A percentile compares a stretch with the other conserved stretches of the same genome.
phyloP scores from a whole-genome alignment of 208 protist genomes.

The Acanthamoeba healyi region DNA sequence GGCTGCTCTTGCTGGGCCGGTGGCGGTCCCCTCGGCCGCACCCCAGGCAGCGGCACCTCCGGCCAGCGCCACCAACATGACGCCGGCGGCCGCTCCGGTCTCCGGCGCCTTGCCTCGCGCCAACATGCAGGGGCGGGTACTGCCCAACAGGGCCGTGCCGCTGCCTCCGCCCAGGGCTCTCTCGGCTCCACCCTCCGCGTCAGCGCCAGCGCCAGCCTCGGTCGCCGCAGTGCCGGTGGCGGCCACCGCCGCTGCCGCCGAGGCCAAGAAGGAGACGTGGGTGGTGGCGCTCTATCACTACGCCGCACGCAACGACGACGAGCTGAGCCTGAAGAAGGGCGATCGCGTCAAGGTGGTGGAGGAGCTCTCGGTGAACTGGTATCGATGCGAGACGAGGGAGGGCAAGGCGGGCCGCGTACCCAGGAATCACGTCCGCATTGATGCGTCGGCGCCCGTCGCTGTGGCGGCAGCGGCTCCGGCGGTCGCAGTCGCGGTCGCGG shows the following conservation, averaged over 20 bases:
- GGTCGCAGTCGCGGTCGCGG: neutral
- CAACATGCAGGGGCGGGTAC: no score
- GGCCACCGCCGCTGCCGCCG: no score
- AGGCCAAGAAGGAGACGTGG: neutral
- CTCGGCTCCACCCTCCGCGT: neutral
- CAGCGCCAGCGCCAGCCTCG: neutral
- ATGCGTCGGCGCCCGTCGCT: no score
- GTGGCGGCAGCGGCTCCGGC: no score
- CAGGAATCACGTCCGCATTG: conserved; percentile 26
- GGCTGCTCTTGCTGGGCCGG: no score
- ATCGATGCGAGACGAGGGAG: neutral
- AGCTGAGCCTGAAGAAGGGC: conserved; percentile 11
- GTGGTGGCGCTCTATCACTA: conserved; percentile 33
- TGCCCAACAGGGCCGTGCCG: neutral
- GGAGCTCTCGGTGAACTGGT: conserved; percentile 44
- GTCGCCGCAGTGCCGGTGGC: neutral
- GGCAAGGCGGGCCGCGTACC: conserved; percentile 2
- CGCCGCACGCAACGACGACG: neutral
- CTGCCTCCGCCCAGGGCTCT: neutral
- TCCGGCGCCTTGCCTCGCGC: no score
- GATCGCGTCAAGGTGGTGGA: neutral
- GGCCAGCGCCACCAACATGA: no score
- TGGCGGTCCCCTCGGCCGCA: no score
- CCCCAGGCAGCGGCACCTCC: no score
- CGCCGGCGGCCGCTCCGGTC: neutral